These are phyloP conservation scores for Colletotrichum liriopes DNA, from an alignment of 2,329 filamentous ascomycete genomes.

Conservation along the genomic window DNA sequence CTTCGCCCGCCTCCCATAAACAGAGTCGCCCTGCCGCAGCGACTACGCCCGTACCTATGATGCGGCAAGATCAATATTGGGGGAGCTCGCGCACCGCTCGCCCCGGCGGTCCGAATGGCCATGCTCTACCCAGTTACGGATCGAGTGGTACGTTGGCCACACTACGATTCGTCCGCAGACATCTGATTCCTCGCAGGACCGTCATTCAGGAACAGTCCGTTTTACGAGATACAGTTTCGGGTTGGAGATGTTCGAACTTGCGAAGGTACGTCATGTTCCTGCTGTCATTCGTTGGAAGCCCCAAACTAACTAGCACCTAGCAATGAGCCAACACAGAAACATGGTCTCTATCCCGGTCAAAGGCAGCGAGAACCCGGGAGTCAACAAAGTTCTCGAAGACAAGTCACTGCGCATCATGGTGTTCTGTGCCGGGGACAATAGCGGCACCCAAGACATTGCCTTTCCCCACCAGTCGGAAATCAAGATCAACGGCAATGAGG, in stretches of 20 bases:
- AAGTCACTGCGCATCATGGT: conserved; percentile 82
- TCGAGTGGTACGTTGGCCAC: conserved; percentile 14
- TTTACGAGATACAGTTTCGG: conserved; percentile 80
- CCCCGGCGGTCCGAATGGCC: conserved; percentile 22
- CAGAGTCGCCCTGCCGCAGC: conserved; percentile 24
- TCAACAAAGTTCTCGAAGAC: conserved; percentile 72
- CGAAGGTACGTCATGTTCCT: conserved; percentile 72
- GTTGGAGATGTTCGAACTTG: conserved; percentile 78
- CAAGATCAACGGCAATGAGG: conserved; percentile 88
- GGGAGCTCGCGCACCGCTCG: conserved; percentile 27
- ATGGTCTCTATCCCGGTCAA: conserved; percentile 63
- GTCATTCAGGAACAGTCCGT: conserved; percentile 82
- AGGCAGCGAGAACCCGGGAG: conserved; percentile 66
- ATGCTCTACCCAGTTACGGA: conserved; percentile 24
- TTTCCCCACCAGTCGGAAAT: conserved; percentile 96
- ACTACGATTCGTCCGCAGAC: background rate
- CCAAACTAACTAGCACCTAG: conserved; percentile 59
- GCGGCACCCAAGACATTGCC: conserved; percentile 80
- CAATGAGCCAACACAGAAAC: conserved; percentile 69
- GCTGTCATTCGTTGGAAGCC: conserved; percentile 3
- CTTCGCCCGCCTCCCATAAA: conserved; percentile 38
- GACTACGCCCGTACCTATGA: conserved; percentile 18
- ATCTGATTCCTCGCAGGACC: conserved; percentile 28
- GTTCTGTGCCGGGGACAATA: conserved; percentile 81
- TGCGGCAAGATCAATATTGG: conserved; percentile 32